Percentiles rank a stretch among this genome's conserved stretches.
Evolutionary conservation across 352 stramenopile genomes (phyloP).

Genomic region (Phytophthora vignae): DNA sequence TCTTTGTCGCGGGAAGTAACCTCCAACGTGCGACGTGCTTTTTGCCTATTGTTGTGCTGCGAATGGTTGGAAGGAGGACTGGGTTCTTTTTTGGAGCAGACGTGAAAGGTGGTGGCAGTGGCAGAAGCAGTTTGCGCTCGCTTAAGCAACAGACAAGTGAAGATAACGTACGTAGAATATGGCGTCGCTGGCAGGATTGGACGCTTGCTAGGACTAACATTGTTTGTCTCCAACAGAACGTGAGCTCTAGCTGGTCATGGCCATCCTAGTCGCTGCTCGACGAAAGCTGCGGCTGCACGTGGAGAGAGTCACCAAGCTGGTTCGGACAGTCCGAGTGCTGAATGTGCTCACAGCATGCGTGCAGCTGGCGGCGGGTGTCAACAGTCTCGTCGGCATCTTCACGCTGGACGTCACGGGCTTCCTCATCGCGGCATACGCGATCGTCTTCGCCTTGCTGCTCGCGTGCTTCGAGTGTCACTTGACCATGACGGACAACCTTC

Average conservation of each 20-base stretch:
- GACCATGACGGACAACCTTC: constrained; percentile 46
- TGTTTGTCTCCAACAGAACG: background rate
- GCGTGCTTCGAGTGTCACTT: constrained; percentile 66
- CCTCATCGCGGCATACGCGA: constrained; percentile 62
- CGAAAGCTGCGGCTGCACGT: constrained; percentile 27
- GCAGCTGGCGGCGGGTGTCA: constrained; percentile 51
- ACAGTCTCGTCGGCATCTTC: constrained; percentile 53
- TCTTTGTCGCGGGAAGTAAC: constrained; percentile 5
- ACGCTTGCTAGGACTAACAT: background rate
- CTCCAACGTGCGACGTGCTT: constrained; percentile 4
- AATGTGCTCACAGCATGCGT: constrained; percentile 55
- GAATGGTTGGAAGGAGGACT: background rate
- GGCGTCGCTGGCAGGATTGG: too few species aligned
- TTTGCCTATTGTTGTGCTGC: constrained; percentile 11
- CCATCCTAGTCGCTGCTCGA: constrained; percentile 10
- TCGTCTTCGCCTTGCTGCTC: constrained; percentile 59
- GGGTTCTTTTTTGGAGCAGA: constrained; percentile 8
- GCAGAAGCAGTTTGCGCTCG: background rate
- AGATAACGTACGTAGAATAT: background rate
- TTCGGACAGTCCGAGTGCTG: constrained; percentile 40
- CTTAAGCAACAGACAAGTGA: background rate
- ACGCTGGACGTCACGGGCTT: constrained; percentile 44
- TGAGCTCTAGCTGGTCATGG: background rate
- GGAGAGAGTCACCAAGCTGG: constrained; percentile 41
- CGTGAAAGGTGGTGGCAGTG: background rate